Percentiles rank a stretch among this genome's conserved stretches.
Conservation (phyloP, 2,329 filamentous ascomycete species). For the Fusarium caatingaense region DNA sequence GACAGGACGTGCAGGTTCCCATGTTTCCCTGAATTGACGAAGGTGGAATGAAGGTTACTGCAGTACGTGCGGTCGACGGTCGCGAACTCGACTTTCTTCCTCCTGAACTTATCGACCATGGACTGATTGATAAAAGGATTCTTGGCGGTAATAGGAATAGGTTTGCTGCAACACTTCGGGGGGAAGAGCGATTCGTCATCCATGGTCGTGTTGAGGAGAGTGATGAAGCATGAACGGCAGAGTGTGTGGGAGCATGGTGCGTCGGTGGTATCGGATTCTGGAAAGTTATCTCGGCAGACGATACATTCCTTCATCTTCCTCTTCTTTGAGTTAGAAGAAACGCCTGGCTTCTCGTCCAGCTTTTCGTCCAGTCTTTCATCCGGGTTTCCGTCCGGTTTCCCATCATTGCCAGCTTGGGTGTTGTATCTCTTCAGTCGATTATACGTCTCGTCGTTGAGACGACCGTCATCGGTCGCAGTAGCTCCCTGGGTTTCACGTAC, state of each 20-base stretch:
- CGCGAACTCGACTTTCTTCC: neutral
- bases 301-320: neutral
- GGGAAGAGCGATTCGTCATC: neutral
- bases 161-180: neutral
- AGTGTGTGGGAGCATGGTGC: neutral
- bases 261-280: neutral
- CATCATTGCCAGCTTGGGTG: too few species aligned
- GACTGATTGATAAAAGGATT: neutral
- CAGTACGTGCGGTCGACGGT: neutral
- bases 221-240: neutral
- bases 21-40: too few species aligned
- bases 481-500: too few species aligned
- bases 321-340: too few species aligned
- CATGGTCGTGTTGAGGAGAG: neutral
- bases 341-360: too few species aligned
- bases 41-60: neutral
- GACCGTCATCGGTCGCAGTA: too few species aligned
- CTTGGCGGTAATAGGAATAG: neutral
- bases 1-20: too few species aligned
- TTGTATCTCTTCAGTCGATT: neutral
- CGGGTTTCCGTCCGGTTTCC: too few species aligned
- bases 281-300: neutral
- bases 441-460: neutral
- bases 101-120: fast-evolving
- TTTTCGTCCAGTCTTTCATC: too few species aligned